Evolutionary conservation across 108 stramenopile genomes (phyloP).

Genomic region (Cyclotella cryptica): DNA sequence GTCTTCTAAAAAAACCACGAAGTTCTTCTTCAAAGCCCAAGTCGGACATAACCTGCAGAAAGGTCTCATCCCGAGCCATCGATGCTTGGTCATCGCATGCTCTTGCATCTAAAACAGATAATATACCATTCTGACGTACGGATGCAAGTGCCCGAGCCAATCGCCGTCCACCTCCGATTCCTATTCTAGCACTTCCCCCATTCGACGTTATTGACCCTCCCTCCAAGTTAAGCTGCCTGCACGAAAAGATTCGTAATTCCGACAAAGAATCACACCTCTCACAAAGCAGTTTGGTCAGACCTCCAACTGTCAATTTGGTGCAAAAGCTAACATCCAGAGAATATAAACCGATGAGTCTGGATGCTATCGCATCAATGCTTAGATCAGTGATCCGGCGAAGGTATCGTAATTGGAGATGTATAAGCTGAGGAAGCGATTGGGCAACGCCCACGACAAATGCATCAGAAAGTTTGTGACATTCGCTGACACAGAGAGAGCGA

Average conservation of each 20-base stretch:
- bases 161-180: conserved; percentile 45
- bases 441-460: conserved; percentile 51
- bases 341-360: conserved; percentile 50
- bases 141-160: conserved; percentile 48
- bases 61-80: conserved; percentile 39
- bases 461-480: conserved; percentile 75
- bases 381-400: conserved; percentile 60
- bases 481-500: conserved; percentile 64
- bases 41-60: conserved; percentile 45
- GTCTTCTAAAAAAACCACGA: conserved; percentile 50
- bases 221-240: conserved; percentile 31
- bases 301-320: conserved; percentile 51
- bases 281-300: conserved; percentile 43
- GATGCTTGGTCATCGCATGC: conserved; percentile 25
- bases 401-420: conserved; percentile 62
- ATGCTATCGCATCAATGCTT: conserved; percentile 52
- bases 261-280: conserved; percentile 42
- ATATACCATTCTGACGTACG: conserved; percentile 21
- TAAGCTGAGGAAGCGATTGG: conserved; percentile 38
- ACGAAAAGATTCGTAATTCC: conserved; percentile 61
- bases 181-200: conserved; percentile 18
- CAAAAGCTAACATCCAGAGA: conserved; percentile 78
- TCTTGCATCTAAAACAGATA: conserved; percentile 56
- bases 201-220: background rate
- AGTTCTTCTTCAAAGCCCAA: conserved; percentile 55